Percentiles rank a stretch among this genome's conserved stretches.
phyloP scores from a whole-genome alignment of 148 eudicot species.

The Fagopyrum esculentum region DNA sequence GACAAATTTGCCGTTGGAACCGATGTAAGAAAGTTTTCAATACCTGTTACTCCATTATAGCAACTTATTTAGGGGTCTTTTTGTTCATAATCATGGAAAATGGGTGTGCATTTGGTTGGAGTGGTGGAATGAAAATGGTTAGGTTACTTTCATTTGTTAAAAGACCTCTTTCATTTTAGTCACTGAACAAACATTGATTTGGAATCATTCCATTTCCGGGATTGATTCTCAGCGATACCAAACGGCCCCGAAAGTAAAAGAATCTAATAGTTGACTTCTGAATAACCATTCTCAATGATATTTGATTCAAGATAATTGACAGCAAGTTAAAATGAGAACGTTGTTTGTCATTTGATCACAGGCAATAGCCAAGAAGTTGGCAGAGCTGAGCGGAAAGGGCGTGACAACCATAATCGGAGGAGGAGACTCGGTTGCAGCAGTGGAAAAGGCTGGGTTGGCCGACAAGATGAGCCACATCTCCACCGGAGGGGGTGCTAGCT shows the following conservation, averaged over 20 bases:
- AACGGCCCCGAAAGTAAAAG: too few relatives aligned
- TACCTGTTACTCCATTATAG: neutral
- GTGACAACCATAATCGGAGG: conserved; percentile 92
- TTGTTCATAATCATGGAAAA: too few relatives aligned
- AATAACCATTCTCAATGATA: too few relatives aligned
- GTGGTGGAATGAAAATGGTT: too few relatives aligned
- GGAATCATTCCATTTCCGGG: too few relatives aligned
- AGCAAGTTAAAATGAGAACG: neutral
- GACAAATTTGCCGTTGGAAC: conserved; percentile 90
- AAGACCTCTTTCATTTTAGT: too few relatives aligned
- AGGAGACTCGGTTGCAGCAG: conserved; percentile 90
- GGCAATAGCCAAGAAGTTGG: conserved; percentile 78
- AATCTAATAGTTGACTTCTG: too few relatives aligned
- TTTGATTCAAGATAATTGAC: neutral
- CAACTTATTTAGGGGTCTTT: neutral
- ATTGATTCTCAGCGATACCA: too few relatives aligned
- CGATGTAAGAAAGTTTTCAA: conserved; percentile 38
- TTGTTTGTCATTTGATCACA: conserved; percentile 17
- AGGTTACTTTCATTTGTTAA: too few relatives aligned
- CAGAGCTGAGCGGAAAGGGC: conserved; percentile 76
- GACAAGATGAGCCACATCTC: conserved; percentile 98
- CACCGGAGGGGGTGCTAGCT: conserved; percentile 95
- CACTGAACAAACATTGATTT: too few relatives aligned
- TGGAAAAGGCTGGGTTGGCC: conserved; percentile 85
- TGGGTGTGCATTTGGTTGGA: too few relatives aligned